A percentile compares a stretch with the other conserved stretches of the same genome.
Evolutionary conservation across 2,329 filamentous ascomycete genomes (phyloP).

Genomic region (Davidsoniella neocaledoniae): DNA sequence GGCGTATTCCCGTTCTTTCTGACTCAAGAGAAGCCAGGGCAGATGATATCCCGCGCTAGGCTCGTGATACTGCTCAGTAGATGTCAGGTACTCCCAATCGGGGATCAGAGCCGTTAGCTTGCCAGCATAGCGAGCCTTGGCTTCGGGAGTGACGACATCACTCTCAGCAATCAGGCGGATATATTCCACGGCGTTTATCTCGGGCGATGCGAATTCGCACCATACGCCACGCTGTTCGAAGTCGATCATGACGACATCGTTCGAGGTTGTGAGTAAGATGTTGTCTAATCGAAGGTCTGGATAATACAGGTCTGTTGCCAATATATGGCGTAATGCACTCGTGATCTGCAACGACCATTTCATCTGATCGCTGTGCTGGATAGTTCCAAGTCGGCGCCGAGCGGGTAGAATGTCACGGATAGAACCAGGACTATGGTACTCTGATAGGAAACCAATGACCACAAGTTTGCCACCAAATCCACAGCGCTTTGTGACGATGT

Average conservation of each 20-base stretch:
- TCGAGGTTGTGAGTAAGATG: slow-evolving; percentile 31
- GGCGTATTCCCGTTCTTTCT: slow-evolving; percentile 36
- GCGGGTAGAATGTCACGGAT: slow-evolving; percentile 38
- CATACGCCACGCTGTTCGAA: slow-evolving; percentile 47
- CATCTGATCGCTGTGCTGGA: slow-evolving; percentile 28
- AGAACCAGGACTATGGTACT: slow-evolving; percentile 36
- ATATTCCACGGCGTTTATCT: slow-evolving; percentile 43
- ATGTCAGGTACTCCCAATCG: slow-evolving; percentile 26
- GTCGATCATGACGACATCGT: slow-evolving; percentile 38
- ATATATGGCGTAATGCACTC: slow-evolving; percentile 29
- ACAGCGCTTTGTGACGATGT: slow-evolving; percentile 38
- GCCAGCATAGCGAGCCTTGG: slow-evolving; percentile 24
- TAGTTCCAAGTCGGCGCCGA: slow-evolving; percentile 28
- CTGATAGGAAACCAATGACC: slow-evolving; percentile 39
- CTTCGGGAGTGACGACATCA: slow-evolving; percentile 25
- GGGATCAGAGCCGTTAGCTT: slow-evolving; percentile 29
- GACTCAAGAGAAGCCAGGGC: slow-evolving; percentile 36
- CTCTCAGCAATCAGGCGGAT: slow-evolving; percentile 35
- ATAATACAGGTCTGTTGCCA: slow-evolving; percentile 28
- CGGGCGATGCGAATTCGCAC: slow-evolving; percentile 44
- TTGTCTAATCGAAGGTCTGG: slow-evolving; percentile 45
- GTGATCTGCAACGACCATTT: slow-evolving; percentile 38
- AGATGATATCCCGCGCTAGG: slow-evolving; percentile 35
- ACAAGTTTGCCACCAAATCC: slow-evolving; percentile 38
- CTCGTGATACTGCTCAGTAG: slow-evolving; percentile 30